phyloP scores from a whole-genome alignment of 2,329 filamentous ascomycete species.

The Grosmannia serpens region DNA sequence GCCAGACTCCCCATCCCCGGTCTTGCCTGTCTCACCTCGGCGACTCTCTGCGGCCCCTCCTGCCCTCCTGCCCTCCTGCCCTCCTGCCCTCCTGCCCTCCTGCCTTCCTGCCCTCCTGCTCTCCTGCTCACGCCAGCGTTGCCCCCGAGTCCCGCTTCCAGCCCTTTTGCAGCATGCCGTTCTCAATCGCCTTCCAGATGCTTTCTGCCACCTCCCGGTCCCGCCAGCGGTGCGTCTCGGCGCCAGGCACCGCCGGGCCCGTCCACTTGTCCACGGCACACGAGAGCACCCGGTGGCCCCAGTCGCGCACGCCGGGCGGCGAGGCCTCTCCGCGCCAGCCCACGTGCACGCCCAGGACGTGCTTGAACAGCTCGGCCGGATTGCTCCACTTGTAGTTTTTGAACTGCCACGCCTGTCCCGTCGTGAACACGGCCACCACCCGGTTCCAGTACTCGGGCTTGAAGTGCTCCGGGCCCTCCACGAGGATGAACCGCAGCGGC shows the following conservation, averaged over 20 bases:
- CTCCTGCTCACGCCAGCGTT: conserved; percentile 29
- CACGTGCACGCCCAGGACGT: conserved; percentile 78
- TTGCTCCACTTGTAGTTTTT: conserved; percentile 95
- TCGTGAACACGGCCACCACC: conserved; percentile 93
- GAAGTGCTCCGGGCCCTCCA: conserved; percentile 88
- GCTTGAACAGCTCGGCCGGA: conserved; percentile 77
- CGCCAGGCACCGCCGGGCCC: conserved; percentile 29
- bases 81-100: background rate
- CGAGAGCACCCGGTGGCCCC: conserved; percentile 74
- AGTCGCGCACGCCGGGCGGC: conserved; percentile 67
- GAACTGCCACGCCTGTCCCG: conserved; percentile 96
- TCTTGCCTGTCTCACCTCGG: too few relatives aligned
- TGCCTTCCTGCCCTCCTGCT: background rate
- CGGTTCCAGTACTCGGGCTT: conserved; percentile 96
- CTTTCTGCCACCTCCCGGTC: conserved; percentile 88
- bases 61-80: background rate
- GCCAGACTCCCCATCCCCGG: too few relatives aligned
- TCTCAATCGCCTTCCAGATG: conserved; percentile 84
- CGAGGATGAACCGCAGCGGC: conserved; percentile 85
- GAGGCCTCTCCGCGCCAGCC: conserved; percentile 79
- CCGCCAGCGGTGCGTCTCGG: conserved; percentile 56
- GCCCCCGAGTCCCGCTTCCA: conserved; percentile 67
- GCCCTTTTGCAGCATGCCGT: conserved; percentile 72
- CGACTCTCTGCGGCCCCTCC: background rate
- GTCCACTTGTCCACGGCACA: conserved; percentile 80